Percentiles rank a stretch among this genome's conserved stretches.
Conservation (phyloP, 345 rosid species). For the Sisymbrium altissimum region DNA sequence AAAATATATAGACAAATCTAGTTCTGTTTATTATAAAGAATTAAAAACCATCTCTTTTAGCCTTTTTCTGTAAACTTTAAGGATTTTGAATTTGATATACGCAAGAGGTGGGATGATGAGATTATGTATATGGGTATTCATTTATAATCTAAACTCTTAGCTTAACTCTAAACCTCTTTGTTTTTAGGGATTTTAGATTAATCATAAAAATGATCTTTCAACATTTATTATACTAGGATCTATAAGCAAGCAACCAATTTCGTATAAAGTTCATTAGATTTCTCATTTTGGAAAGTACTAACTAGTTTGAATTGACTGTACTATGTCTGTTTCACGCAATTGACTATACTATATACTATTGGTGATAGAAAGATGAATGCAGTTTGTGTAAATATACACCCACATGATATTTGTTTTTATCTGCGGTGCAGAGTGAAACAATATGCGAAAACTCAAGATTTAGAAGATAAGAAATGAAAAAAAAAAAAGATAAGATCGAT, state of each 20-base stretch:
- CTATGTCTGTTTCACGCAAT: too few species aligned
- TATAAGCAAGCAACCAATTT: background rate
- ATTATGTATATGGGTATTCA: background rate
- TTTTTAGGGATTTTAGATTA: too few species aligned
- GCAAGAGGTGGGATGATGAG: background rate
- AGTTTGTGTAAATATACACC: too few species aligned
- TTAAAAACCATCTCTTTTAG: background rate
- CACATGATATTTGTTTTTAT: constrained; percentile 23
- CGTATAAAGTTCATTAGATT: background rate
- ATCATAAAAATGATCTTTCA: background rate
- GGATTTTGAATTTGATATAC: background rate
- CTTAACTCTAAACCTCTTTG: too few species aligned
- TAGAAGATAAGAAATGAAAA: too few species aligned
- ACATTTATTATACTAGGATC: background rate
- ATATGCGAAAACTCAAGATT: too few species aligned
- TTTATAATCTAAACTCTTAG: background rate
- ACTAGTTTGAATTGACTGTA: too few species aligned
- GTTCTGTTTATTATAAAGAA: background rate
- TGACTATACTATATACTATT: background rate
- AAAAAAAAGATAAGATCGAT: background rate
- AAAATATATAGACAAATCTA: background rate
- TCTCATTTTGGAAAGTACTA: background rate
- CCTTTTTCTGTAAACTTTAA: background rate
- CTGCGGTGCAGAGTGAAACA: background rate
- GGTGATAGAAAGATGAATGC: background rate